Evolutionary conservation across 2,329 filamentous ascomycete species (phyloP).

Genomic region (Neoascochyta sp.): DNA sequence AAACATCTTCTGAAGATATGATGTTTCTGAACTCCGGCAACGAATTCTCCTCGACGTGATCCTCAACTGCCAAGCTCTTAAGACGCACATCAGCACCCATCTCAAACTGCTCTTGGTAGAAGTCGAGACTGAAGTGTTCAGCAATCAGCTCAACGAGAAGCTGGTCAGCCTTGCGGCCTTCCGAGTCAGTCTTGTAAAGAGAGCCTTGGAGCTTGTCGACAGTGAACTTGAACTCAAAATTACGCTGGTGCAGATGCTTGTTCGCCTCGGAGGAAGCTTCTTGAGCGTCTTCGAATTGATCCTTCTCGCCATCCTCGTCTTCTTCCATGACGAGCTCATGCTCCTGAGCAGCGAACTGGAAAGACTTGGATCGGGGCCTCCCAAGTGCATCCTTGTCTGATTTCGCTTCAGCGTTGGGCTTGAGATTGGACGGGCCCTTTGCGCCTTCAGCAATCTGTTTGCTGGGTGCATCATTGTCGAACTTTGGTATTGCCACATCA

Average conservation of each 20-base stretch:
- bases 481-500: slow-evolving; percentile 87
- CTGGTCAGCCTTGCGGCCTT: slow-evolving; percentile 70
- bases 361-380: slow-evolving; percentile 64
- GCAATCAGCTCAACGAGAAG: slow-evolving; percentile 88
- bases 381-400: slow-evolving; percentile 38
- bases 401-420: slow-evolving; percentile 31
- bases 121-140: slow-evolving; percentile 80
- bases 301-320: slow-evolving; percentile 59
- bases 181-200: slow-evolving; percentile 79
- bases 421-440: slow-evolving; percentile 38
- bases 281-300: slow-evolving; percentile 64
- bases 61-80: slow-evolving; percentile 81
- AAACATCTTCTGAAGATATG: slow-evolving; percentile 79
- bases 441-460: slow-evolving; percentile 37
- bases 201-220: slow-evolving; percentile 93
- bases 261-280: slow-evolving; percentile 51
- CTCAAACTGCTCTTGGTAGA: slow-evolving; percentile 84
- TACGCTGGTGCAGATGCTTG: slow-evolving; percentile 74
- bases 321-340: slow-evolving; percentile 78
- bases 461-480: slow-evolving; percentile 52
- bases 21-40: slow-evolving; percentile 93
- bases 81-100: slow-evolving; percentile 91
- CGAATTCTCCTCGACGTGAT: slow-evolving; percentile 85
- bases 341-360: slow-evolving; percentile 67
- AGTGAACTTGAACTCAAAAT: slow-evolving; percentile 94